A percentile compares a stretch with the other conserved stretches of the same genome.
Conservation (phyloP, 345 rosid genomes). For the Erodium maritimum region DNA sequence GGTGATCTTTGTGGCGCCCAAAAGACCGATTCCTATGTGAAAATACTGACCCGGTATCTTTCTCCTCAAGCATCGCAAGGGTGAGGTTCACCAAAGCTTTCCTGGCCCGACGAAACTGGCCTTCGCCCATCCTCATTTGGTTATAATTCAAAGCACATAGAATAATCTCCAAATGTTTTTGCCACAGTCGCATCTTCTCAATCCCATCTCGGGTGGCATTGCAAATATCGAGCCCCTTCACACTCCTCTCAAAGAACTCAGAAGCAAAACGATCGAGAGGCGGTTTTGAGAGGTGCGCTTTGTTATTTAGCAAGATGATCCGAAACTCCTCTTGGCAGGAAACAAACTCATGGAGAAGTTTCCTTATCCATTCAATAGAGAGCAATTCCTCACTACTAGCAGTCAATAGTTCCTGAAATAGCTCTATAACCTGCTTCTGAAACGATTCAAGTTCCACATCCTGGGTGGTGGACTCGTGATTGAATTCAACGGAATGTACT, state of each 20-base stretch:
- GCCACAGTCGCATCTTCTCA: conserved; percentile 36
- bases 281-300: conserved; percentile 17
- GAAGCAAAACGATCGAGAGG: conserved; percentile 32
- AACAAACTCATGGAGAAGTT: conserved; percentile 45
- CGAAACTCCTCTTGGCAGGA: conserved; percentile 63
- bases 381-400: conserved; percentile 37
- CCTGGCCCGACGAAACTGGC: conserved; percentile 80
- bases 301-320: conserved; percentile 31
- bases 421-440: conserved; percentile 46
- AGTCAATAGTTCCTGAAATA: conserved; percentile 33
- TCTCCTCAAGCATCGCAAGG: conserved; percentile 76
- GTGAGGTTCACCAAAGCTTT: conserved; percentile 78
- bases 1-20: conserved; percentile 23
- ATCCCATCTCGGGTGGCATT: conserved; percentile 42
- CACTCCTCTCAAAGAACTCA: conserved; percentile 27
- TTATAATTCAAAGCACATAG: conserved; percentile 32
- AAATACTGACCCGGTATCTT: conserved; percentile 34
- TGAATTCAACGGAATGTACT: conserved; percentile 35
- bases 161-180: conserved; percentile 31
- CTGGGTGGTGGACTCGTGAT: conserved; percentile 15
- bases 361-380: conserved; percentile 48
- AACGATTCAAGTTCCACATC: conserved; percentile 49
- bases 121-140: conserved; percentile 50
- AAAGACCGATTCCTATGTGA: conserved; percentile 63
- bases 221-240: conserved; percentile 38